These are phyloP conservation scores for Hypoxylon intermedium DNA, from an alignment of 495 filamentous ascomycete species.

Conservation along the genomic window DNA sequence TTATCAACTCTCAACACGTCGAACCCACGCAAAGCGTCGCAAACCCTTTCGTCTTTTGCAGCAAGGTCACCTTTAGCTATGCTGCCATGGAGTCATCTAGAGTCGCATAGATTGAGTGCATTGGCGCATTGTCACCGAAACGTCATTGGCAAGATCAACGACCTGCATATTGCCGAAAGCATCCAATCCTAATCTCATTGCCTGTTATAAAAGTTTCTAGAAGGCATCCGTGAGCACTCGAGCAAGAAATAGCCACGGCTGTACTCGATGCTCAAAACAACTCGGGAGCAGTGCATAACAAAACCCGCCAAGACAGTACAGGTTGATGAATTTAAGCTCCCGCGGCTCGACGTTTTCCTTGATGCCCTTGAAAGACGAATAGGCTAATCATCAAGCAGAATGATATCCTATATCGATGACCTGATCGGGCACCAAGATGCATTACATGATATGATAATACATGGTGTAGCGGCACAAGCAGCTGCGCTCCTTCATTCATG, in stretches of 20 bases:
- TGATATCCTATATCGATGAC: not conserved
- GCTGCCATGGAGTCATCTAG: not conserved
- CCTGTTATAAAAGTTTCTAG: conserved; percentile 20
- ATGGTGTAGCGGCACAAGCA: conserved; percentile 9
- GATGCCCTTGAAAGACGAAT: no score
- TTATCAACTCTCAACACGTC: no score
- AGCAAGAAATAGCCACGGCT: not conserved
- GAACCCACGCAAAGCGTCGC: no score
- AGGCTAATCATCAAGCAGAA: not conserved
- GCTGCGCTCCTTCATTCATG: not conserved
- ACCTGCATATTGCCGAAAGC: not conserved
- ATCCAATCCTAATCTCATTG: conserved; percentile 6
- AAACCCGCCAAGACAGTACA: no score
- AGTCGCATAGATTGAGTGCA: not conserved
- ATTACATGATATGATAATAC: not conserved
- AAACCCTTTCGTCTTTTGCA: no score
- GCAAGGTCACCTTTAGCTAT: no score
- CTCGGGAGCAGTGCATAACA: not conserved
- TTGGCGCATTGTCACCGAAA: not conserved
- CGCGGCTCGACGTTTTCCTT: no score
- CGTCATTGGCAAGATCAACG: not conserved
- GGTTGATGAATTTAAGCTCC: no score
- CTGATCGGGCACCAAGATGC: not conserved
- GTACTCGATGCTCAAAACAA: not conserved
- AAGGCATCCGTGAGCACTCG: not conserved